Evolutionary conservation across 2,329 filamentous ascomycete species (phyloP).

Genomic region (Myriosclerotinia curreyana): DNA sequence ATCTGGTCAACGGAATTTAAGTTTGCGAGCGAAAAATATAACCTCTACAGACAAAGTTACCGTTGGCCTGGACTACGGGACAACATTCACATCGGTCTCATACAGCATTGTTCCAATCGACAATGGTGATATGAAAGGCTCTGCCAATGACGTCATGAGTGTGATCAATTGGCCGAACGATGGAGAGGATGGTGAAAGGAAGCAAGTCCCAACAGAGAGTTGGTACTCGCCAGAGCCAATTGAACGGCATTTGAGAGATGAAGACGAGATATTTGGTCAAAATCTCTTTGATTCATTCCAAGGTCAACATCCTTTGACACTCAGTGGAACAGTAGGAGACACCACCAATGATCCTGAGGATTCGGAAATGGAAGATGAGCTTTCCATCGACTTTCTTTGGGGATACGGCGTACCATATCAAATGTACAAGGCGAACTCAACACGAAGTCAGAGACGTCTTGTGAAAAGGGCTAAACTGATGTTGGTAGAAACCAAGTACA

Average conservation of each 20-base stretch:
- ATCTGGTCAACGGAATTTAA: background rate
- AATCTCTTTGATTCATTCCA: constrained; percentile 18
- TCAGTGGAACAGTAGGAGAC: background rate
- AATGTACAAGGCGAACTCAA: constrained; percentile 11
- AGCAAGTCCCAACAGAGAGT: constrained; percentile 30
- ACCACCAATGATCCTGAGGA: background rate
- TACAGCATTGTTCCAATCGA: constrained; percentile 19
- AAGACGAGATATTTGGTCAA: constrained; percentile 9
- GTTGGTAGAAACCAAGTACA: constrained; percentile 24
- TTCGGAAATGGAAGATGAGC: constrained; percentile 17
- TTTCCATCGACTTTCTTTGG: constrained; percentile 22
- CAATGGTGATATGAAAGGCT: constrained; percentile 13
- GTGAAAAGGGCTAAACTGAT: constrained; percentile 27
- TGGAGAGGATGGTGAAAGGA: constrained; percentile 6
- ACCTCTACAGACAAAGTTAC: constrained; percentile 16
- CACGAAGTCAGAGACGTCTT: constrained; percentile 14
- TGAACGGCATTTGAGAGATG: background rate
- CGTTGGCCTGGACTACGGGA: constrained; percentile 27
- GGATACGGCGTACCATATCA: constrained; percentile 24
- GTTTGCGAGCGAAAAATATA: background rate
- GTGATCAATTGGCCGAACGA: constrained; percentile 30
- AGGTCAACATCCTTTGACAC: constrained; percentile 9
- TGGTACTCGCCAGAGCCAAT: constrained; percentile 27
- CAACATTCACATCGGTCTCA: constrained; percentile 27
- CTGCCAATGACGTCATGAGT: constrained; percentile 23